Evolutionary conservation across 345 rosid species (phyloP), one percentile per base, ranked within the genome.

Genomic region (Eucalyptus microcorys): DNA sequence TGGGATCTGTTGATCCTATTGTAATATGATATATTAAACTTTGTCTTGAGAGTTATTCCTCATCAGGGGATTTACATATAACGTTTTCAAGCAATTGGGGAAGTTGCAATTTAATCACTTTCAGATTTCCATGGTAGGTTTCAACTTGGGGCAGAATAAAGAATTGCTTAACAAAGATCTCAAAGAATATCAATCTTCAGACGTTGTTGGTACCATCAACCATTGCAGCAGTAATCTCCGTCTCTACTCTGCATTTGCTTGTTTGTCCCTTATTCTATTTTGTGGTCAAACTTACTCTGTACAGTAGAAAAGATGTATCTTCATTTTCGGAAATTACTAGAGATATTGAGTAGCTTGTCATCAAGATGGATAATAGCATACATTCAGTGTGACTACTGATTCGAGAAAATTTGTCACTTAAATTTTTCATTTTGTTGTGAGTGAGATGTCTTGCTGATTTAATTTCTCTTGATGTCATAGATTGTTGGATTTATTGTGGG

Each of bases 401-500:
- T 61, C 15, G 37, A 26, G 64, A 45, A 22, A 22, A 55, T 59
- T 43, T 43, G 55, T 42, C 12, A 5, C 37, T 42, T 42, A 42
- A 9, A 43, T 22, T n/a, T 12, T 8, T 2, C 9, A 42, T 8
- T 45, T 11, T 12, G 47, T 40, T 19, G 43, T 17, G 45, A 71
- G 45, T 37, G 81, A 68, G 79, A 71, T 37, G 81, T 71, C 45
- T 37, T 71, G 81, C 81, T 19, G 17, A 17, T 17, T 85, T 66
- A 8, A n/a, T 48, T 79, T 26, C 57, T 42, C 88, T 53, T 61
- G 21, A 4, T 5, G 52, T 42, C 47, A 43, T 85, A 95, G 96
- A 83, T 91, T n/a, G 50, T 88, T 13, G 95, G 95, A 30, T 93
- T 93, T 49, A 32, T 88, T 47, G 90, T 92, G 26, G 95, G 94